Evolutionary conservation across 75 land plant genomes (phyloP), one percentile per base, ranked within the genome.

Genomic region (Pseudotsuga menziesii): DNA sequence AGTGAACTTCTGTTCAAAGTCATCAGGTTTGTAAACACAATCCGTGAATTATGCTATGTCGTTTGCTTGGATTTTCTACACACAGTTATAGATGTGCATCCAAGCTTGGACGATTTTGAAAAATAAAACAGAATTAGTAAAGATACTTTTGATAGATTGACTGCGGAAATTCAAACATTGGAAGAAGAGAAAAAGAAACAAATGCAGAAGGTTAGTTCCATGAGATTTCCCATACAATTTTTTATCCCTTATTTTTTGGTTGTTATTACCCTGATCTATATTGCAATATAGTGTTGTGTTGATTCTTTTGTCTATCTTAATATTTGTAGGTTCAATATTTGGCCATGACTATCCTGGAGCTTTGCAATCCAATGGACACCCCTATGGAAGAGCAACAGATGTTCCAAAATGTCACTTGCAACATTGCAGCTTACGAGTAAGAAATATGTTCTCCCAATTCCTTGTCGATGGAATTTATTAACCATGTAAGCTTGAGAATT

Each of bases 321-420:
- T 48, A 58, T 17, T 76, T 57, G n/a, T 83, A 93, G 96, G 80
- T 92, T 74, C 94, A 90, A 90, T 90, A 90, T 81, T 88, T 92
- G 78, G 92, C 86, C 32, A 81, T 91, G 36, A 60, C 89, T 26
- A 70, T 92, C 80, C 54, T 92, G 72, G 91, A 90, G 77, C 85
- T 90, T 4, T 92, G 94, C 92, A 86, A 88, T 76, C 77, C 90
- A 71, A 92, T 92, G 94, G 94, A 92, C 73, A 92, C 94, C 29
- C 93, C 94, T 13, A 11, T 63, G 16, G 89, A 90, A 48, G 95
- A 93, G 78, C 89, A 89, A 77, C 88, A 85, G 76, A 41, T 77
- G n/a, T 93, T 91, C 82, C 89, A 86, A 61, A 81, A 83, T 69
- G 86, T 91, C 7, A 93, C 95, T 23, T 83, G 88, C 32, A 83